Conservation (phyloP, 2,329 filamentous ascomycete species). For the Sclerotinia borealis region DNA sequence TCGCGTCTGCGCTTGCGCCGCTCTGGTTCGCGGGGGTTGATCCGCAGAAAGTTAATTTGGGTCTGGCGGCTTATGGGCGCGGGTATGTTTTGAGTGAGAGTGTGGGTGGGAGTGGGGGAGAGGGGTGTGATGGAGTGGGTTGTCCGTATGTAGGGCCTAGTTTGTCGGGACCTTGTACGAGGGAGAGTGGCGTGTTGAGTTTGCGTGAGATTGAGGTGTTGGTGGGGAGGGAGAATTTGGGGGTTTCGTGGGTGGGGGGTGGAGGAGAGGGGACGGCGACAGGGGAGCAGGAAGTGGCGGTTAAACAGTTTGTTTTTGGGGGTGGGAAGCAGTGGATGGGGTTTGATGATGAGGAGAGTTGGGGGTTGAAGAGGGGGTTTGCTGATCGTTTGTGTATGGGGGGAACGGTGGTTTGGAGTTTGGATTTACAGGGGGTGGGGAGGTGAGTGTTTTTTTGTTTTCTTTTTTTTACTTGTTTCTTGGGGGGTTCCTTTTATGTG, state of each 20-base stretch:
- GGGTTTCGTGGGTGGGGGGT: slow-evolving; percentile 20
- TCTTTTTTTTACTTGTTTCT: neutral
- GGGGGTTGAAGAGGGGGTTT: slow-evolving; percentile 22
- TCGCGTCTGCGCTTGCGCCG: slow-evolving; percentile 33
- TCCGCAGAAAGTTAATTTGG: slow-evolving; percentile 40
- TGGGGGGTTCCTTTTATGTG: too few species aligned
- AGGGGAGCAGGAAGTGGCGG: slow-evolving; percentile 18
- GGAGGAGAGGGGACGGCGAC: neutral
- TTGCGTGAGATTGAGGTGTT: slow-evolving; percentile 32
- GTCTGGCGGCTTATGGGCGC: slow-evolving; percentile 43
- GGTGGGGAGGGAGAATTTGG: slow-evolving; percentile 20
- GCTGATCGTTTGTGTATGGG: slow-evolving; percentile 28
- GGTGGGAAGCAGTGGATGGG: slow-evolving; percentile 37
- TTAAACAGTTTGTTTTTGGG: slow-evolving; percentile 28
- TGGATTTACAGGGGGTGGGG: slow-evolving; percentile 8
- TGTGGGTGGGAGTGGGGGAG: too few species aligned
- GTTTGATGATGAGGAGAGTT: slow-evolving; percentile 33
- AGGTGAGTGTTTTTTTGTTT: neutral
- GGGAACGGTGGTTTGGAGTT: slow-evolving; percentile 21
- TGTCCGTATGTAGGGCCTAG: slow-evolving; percentile 24
- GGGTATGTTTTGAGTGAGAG: too few species aligned
- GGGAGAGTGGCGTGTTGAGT: slow-evolving; percentile 31
- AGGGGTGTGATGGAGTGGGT: slow-evolving; percentile 25
- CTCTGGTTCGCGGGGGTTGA: slow-evolving; percentile 39
- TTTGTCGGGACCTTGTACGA: slow-evolving; percentile 29